Evolutionary conservation across 176 grass and related monocot species (phyloP).

Genomic region (Rhynchospora tenuis): DNA sequence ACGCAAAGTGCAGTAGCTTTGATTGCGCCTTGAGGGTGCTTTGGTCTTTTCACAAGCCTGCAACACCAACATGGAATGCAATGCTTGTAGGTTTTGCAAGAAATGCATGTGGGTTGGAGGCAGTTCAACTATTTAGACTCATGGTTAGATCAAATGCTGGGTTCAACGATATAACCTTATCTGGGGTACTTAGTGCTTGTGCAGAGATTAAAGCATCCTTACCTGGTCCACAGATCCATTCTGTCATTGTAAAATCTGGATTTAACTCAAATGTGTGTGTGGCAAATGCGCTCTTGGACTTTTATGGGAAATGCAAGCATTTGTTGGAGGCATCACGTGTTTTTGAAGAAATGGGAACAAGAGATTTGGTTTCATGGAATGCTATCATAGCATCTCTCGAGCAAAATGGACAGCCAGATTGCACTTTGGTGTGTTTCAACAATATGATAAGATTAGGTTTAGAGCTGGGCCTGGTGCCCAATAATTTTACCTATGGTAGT

Average conservation of each 20-base stretch:
- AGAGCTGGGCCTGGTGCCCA: conserved; percentile 48
- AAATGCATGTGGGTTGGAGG: conserved; percentile 39
- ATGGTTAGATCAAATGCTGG: conserved; percentile 44
- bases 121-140: conserved; percentile 51
- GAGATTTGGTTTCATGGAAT: conserved; percentile 85
- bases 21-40: conserved; percentile 60
- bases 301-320: conserved; percentile 86
- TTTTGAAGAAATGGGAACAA: conserved; percentile 64
- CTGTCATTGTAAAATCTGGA: conserved; percentile 55
- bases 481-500: conserved; percentile 89
- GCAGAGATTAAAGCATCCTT: conserved; percentile 51
- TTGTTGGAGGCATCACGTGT: conserved; percentile 47
- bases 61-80: conserved; percentile 63
- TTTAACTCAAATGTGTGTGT: conserved; percentile 54
- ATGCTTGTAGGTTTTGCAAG: conserved; percentile 76
- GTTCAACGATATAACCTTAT: conserved; percentile 67
- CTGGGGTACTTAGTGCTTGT: conserved; percentile 65
- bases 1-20: conserved; percentile 55
- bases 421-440: conserved; percentile 56
- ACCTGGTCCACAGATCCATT: conserved; percentile 63
- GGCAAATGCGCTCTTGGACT: conserved; percentile 63
- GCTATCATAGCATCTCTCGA: conserved; percentile 69
- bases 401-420: conserved; percentile 56
- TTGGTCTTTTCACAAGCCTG: conserved; percentile 45
- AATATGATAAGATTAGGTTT: conserved; percentile 61